A percentile compares a stretch with the other conserved stretches of the same genome.
These are phyloP conservation scores for Podospora comata DNA, from an alignment of 495 filamentous ascomycete genomes.

Conservation along the genomic window DNA sequence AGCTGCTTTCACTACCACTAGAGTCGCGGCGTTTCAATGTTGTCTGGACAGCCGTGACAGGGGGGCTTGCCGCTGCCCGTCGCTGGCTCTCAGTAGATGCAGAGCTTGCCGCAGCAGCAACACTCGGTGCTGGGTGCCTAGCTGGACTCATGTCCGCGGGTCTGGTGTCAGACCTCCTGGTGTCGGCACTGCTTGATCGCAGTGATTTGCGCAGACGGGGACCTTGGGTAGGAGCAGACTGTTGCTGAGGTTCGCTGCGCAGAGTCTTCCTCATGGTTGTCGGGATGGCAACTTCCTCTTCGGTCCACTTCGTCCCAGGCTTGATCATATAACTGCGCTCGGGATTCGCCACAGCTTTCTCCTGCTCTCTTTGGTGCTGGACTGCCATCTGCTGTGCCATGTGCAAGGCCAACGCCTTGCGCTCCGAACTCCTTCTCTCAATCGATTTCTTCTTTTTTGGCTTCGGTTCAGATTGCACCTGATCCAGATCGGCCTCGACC, in stretches of 20 bases:
- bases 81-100: slow-evolving; percentile 12
- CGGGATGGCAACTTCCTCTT: slow-evolving; percentile 13
- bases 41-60: slow-evolving; percentile 16
- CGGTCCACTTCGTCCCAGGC: slow-evolving; percentile 40
- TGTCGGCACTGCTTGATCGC: slow-evolving; percentile 20
- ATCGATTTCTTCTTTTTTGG: slow-evolving; percentile 43
- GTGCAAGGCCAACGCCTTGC: slow-evolving; percentile 29
- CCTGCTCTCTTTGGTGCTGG: slow-evolving; percentile 16
- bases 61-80: slow-evolving; percentile 15
- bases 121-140: slow-evolving; percentile 11
- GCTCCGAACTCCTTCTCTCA: slow-evolving; percentile 30
- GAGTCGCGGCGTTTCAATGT: slow-evolving; percentile 41
- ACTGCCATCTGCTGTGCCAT: slow-evolving; percentile 30
- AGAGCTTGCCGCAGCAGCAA: slow-evolving; percentile 12
- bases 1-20: slow-evolving; percentile 49
- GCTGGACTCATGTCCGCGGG: neutral
- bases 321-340: slow-evolving; percentile 42
- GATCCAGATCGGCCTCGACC: slow-evolving; percentile 43
- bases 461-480: slow-evolving; percentile 29
- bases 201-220: slow-evolving; percentile 33
- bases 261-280: slow-evolving; percentile 29
- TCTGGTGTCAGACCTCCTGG: slow-evolving; percentile 5
- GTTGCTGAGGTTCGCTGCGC: slow-evolving; percentile 21
- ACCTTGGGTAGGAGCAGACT: slow-evolving; percentile 6
- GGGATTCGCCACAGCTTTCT: slow-evolving; percentile 1